phyloP scores from a whole-genome alignment of 1,284 basidiomycete genomes.

The Phylloporus sp. region DNA sequence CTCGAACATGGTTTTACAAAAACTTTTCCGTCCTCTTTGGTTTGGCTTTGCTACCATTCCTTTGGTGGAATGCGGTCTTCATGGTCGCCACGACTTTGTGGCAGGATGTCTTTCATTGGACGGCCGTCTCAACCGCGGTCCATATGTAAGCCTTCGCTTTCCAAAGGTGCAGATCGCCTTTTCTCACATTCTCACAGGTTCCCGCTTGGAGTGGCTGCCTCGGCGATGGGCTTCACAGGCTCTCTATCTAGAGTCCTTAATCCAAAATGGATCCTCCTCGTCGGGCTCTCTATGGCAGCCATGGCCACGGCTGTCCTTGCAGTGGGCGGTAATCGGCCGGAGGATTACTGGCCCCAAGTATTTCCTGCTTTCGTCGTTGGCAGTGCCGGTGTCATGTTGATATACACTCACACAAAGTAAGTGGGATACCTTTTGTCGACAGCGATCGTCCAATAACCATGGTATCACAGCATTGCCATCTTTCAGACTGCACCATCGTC shows the following conservation, averaged over 20 bases:
- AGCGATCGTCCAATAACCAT: not conserved
- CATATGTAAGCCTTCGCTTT: constrained; percentile 39
- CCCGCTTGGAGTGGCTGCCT: constrained; percentile 50
- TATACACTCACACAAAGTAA: constrained; percentile 48
- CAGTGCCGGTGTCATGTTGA: constrained; percentile 46
- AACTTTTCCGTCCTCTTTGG: constrained; percentile 51
- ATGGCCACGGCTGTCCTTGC: constrained; percentile 53
- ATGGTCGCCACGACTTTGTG: constrained; percentile 44
- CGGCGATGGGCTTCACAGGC: constrained; percentile 49
- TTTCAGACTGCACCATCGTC: constrained; percentile 55
- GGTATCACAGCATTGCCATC: constrained; percentile 54
- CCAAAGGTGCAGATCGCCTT: not conserved
- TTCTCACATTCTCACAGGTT: constrained; percentile 43
- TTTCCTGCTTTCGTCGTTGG: constrained; percentile 61
- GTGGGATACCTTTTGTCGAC: constrained; percentile 20
- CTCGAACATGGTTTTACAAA: constrained; percentile 47
- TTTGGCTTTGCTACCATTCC: constrained; percentile 46
- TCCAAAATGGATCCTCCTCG: constrained; percentile 55
- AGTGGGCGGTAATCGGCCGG: constrained; percentile 45
- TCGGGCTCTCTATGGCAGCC: constrained; percentile 47
- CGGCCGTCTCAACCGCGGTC: constrained; percentile 39
- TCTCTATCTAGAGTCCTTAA: constrained; percentile 46
- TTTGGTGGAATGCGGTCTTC: constrained; percentile 48
- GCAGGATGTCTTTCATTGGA: constrained; percentile 48
- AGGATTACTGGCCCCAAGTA: constrained; percentile 54